phyloP scores from a whole-genome alignment of 495 filamentous ascomycete genomes.

The Xylaria flabelliformis region DNA sequence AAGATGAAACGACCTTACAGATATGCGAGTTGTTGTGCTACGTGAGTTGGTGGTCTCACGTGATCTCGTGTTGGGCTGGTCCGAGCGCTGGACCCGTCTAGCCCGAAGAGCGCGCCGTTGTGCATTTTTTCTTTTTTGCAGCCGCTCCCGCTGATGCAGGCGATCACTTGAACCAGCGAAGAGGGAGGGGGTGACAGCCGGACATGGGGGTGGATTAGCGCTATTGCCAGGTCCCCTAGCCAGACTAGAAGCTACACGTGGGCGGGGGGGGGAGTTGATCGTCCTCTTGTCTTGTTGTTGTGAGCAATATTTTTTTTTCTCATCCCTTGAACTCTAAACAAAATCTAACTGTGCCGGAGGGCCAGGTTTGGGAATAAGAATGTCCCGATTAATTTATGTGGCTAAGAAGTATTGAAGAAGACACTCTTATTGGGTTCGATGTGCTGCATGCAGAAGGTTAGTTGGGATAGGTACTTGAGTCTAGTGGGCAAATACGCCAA shows the following conservation, averaged over 20 bases:
- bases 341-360: background rate
- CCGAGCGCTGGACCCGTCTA: conserved; percentile 21
- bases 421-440: background rate
- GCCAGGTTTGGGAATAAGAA: background rate
- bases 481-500: background rate
- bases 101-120: conserved; percentile 22
- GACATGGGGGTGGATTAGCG: background rate
- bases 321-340: background rate
- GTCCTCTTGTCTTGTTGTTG: no score
- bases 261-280: background rate
- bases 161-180: conserved; percentile 24
- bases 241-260: background rate
- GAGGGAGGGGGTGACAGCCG: background rate
- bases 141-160: conserved; percentile 25
- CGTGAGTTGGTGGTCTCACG: conserved; percentile 4
- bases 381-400: background rate
- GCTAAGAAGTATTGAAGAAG: background rate
- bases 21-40: background rate
- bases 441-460: background rate
- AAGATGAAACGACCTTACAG: no score
- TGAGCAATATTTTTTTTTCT: background rate
- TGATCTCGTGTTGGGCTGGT: conserved; percentile 26
- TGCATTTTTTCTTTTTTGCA: conserved; percentile 20
- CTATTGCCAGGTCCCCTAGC: conserved; percentile 6
- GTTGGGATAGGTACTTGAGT: background rate